Percentiles rank a stretch among this genome's conserved stretches.
Conservation (phyloP, 495 filamentous ascomycete species). For the Trichoderma parareesei region DNA sequence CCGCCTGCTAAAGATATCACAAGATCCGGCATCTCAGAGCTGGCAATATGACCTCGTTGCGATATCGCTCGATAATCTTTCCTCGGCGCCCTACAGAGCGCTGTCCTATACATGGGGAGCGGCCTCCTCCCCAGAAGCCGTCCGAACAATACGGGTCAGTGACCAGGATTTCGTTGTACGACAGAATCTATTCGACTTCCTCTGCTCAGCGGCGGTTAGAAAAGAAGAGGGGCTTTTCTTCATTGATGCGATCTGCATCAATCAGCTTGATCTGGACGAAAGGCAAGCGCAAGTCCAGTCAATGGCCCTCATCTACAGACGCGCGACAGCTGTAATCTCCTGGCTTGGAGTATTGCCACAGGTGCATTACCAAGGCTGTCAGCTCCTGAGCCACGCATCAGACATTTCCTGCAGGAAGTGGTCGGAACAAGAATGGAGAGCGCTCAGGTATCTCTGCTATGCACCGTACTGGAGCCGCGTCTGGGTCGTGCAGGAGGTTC, state of each 20-base stretch:
- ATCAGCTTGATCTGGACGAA: not conserved
- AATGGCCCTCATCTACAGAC: not conserved
- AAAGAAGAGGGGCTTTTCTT: slow-evolving; percentile 1
- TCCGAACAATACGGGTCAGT: not conserved
- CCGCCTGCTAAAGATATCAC: not conserved
- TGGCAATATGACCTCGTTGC: not conserved
- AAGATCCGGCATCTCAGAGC: not conserved
- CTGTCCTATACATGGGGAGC: not conserved
- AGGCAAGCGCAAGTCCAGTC: not conserved
- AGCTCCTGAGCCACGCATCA: not conserved
- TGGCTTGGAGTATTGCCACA: not conserved
- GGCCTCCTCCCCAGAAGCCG: not conserved
- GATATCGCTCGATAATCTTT: not conserved
- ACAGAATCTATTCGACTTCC: not conserved
- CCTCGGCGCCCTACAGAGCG: not conserved
- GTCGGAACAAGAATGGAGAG: not conserved
- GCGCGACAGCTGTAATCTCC: not conserved
- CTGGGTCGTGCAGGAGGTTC: not conserved
- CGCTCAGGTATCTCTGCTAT: not conserved
- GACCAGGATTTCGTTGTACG: not conserved
- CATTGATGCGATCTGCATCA: not conserved
- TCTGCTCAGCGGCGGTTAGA: not conserved
- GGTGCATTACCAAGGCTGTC: not conserved
- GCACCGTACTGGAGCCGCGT: not conserved
- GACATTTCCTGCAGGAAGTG: not conserved